Evolutionary conservation across 352 stramenopile species (phyloP), one percentile per base, ranked within the genome.

Genomic region (Phytophthora crassamura): DNA sequence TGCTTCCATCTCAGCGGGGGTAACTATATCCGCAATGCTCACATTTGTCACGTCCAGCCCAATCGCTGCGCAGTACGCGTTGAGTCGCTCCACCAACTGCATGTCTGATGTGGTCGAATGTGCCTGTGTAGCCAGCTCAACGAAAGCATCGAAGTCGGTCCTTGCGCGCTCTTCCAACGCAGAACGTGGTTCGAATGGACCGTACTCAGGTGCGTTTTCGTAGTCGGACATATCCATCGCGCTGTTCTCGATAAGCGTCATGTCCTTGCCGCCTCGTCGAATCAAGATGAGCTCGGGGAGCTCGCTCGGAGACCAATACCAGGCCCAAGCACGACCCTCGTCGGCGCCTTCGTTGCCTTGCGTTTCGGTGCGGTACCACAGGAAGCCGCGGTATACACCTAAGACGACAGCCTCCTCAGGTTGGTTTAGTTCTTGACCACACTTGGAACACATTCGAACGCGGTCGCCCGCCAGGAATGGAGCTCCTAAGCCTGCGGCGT

Each of bases 331-430:
- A 64, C 70, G 97, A 38, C 84, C 90, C 94, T 96, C 89, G 40
- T 96, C 89, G 8, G 94, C 92, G 34, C 96, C 96, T 85, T 99
- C 96, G 50, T 96, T 98, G 54, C 97, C 97, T 74, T 99, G 97
- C 9, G 93, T 98, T 63, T 98, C 92, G 10, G 98, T 95, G 16
- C 86, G 82, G 45, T 99, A 99, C 86, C 95, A 99, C 14, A 99
- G 65, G 34, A 88, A 88, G 2, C 87, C 88, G 56, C 97, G 86
- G 64, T 98, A 98, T 5, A 94, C 84, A 59, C 89, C 97, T 18
- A 99, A 74, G 53, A 99, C 84, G 38, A 98, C 78, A 30, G 97
- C 97, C 86, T 99, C 95, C 77, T 99, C 97, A 8, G 95, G 91
- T 20, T 98, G 82, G 56, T 99, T 98, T 39, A 99, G 77, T 73